Evolutionary conservation across 108 stramenopile species (phyloP), one percentile per base, ranked within the genome.

Genomic region (Cylindrotheca closterium): DNA sequence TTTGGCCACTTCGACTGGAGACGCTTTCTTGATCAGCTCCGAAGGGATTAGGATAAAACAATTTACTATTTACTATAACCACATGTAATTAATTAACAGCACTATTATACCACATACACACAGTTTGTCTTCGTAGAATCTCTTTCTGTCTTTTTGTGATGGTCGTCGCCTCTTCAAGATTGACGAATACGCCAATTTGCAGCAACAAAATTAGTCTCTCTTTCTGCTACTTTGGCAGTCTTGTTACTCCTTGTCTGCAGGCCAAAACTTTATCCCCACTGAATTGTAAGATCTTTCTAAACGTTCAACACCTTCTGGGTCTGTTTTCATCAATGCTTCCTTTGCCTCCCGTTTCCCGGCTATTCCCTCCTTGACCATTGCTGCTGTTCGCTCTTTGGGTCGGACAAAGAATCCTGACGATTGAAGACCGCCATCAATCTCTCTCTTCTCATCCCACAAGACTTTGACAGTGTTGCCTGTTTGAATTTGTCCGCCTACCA

Each of bases 211-310:
- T n/a, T n/a, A n/a, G n/a, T n/a, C n/a, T n/a, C n/a, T n/a, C n/a
- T n/a, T n/a, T n/a, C n/a, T n/a, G n/a, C n/a, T n/a, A n/a, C n/a
- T n/a, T n/a, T n/a, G n/a, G n/a, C n/a, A n/a, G n/a, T n/a, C n/a
- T n/a, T n/a, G n/a, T n/a, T n/a, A n/a, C n/a, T n/a, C n/a, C n/a
- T n/a, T n/a, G n/a, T n/a, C n/a, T n/a, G n/a, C n/a, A n/a, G 66
- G 56, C 66, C 66, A 56, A 48, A 58, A 56, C 15, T 28, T 28
- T 4, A 67, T 29, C 23, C 66, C 66, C 4, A 67, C 66, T n/a
- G 66, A 58, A 19, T 58, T 56, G 34, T 67, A 67, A 21, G 56
- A 56, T 23, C 37, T 46, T 47, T 47, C 19, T 2, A 27, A 55
- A 29, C 64, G 52, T 27, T 53, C 64, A 3, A 65, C 64, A 23